Evolutionary conservation across 225 moss, liverwort and hornwort genomes (phyloP), one percentile per base, ranked within the genome.

Genomic region (Pleurozium schreberi): DNA sequence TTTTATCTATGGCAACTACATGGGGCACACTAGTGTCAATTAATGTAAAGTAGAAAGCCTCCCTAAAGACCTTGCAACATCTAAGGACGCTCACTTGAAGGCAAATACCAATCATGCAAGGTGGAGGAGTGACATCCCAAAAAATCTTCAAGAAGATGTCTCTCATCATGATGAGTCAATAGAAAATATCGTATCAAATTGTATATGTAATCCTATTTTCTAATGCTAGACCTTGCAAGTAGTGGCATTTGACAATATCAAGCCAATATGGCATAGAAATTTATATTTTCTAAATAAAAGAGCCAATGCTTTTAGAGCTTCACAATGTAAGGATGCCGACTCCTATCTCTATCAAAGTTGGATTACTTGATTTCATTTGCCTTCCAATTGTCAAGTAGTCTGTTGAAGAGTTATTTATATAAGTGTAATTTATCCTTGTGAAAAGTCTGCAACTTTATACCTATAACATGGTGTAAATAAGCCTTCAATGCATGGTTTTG

Each of bases 31-130:
- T n/a, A n/a, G n/a, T 42, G 5, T 14, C 1, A 66, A 18, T 13
- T 42, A 40, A 8, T 69, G 5, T 69, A 69, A 25, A 25, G 8
- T 69, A 42, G 12, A 71, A 71, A 28, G 43, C 17, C 28, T 27
- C 3, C 1, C 43, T 0, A 5, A 43, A 43, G 28, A 71, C 16
- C 71, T 43, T 71, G 1, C 0, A 0, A 0, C 9, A 43, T 43
- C 3, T 15, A 3, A 43, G 3, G 71, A 43, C 17, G 17, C 1
- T 43, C 0, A 71, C 9, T 43, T 43, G 43, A 17, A 43, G 27
- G 71, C 1, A 71, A 25, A 71, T 16, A 16, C 26, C 43, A 43
- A 28, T 43, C 9, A 3, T 28, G 2, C 16, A 43, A 43, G 7
- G 14, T 0, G 1, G n/a, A n/a, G n/a, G n/a, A n/a, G n/a, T n/a